Base-by-base conservation (phyloP, 495 filamentous ascomycete species). In the Lasiosphaeria ovina region DNA sequence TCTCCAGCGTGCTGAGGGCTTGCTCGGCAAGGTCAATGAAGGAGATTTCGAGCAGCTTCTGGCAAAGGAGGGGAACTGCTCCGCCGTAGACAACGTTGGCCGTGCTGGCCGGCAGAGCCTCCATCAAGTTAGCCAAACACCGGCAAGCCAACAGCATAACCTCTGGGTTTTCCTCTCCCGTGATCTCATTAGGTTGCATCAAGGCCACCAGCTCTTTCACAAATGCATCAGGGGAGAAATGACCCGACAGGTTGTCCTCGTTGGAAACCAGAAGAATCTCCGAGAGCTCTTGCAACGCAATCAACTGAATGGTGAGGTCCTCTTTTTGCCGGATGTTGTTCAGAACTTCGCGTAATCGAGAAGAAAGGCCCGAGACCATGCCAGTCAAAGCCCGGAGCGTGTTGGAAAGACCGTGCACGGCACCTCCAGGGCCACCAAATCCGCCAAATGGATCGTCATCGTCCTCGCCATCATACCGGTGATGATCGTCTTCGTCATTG, bases 11-110 rank as follows among this genome's bases (percentile, higher is more conserved):
- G 74, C 92, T 99, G 16, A 99, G 78, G 32, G 93, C 91, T 76
- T 99, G 95, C 73, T 99, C 95, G 35, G 95, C 95, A 60, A 99
- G 79, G 74, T 99, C 95, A 68, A 99, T 98, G 71, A 90, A 98
- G 36, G 92, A 85, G 54, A 97, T 97, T 69, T 98, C 92, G 55
- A 97, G 76, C 48, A 99, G 79, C 75, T 98, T 99, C 66, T 90
- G 85, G 76, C 94, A 97, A 12, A 99, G 77, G 31, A 98, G 85
- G 2, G 95, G 93, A 14, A 99, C 93, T 50, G 95, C 95, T 45
- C 92, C 91, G 14, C 93, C 92, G 70, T 97, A 98, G 40, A 98
- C 95, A 31, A 99, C 92, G 72, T 93, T 96, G 14, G 92, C 90
- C 32, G 92, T 93, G 54, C 94, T 93, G 16, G 90, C 85, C 31